phyloP scores from a whole-genome alignment of 225 moss, liverwort and hornwort species.

The Polytrichum formosum region DNA sequence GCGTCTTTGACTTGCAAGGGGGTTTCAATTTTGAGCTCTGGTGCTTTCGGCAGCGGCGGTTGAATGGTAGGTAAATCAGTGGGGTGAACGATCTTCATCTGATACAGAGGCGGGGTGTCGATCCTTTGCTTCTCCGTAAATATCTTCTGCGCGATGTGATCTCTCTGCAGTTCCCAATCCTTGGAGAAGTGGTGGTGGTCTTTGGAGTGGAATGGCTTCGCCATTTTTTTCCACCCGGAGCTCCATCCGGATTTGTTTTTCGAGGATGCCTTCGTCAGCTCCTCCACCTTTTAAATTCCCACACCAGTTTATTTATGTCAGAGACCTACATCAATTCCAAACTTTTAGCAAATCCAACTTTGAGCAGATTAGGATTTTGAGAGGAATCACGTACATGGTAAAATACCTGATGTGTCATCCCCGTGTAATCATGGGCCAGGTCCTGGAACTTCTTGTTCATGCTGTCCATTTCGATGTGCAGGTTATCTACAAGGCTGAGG shows the following conservation, averaged over 20 bases:
- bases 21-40: conserved; percentile 5
- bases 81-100: conserved; percentile 17
- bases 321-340: too few species aligned
- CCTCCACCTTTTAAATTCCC: conserved; percentile 27
- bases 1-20: conserved; percentile 5
- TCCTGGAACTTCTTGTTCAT: conserved; percentile 26
- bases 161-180: conserved; percentile 1
- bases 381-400: background rate
- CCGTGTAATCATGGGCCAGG: conserved; percentile 45
- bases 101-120: conserved; percentile 18
- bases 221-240: conserved; percentile 54
- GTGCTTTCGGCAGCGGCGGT: conserved; percentile 13
- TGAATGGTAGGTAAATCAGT: conserved; percentile 6
- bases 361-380: conserved; percentile 3
- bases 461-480: conserved; percentile 34
- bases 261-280: conserved; percentile 27
- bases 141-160: conserved; percentile 9
- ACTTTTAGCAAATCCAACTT: background rate
- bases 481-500: conserved; percentile 28
- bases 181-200: conserved; percentile 28
- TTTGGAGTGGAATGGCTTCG: conserved; percentile 48
- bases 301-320: too few species aligned
- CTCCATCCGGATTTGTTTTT: conserved; percentile 46
- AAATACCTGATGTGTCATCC: conserved; percentile 42
- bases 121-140: conserved; percentile 20